Evolutionary conservation across 2,329 filamentous ascomycete genomes (phyloP), one percentile per base, ranked within the genome.

Genomic region (Microdochium paspali): DNA sequence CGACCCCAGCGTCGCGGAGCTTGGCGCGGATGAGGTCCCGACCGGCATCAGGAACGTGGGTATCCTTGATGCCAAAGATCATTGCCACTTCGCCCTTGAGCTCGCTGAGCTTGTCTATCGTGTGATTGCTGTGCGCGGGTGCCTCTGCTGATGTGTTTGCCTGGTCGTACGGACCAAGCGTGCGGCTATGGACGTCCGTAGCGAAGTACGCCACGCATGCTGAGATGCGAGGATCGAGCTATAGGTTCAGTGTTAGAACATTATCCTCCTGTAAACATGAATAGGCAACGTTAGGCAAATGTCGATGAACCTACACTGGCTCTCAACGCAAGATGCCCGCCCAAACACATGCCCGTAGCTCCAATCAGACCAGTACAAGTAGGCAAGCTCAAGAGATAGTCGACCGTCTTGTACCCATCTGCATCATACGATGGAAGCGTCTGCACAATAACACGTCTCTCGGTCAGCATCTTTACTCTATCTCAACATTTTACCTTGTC

Each of bases 21-120:
- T 88, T 90, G 63, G 80, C 80, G 49, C 90, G 80, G 63, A 95
- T 93, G 54, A 94, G 66, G 65, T 95, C 89, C 18, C 90, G 77
- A 2, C 90, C 90, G 35, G 79, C 79, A 31, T 88, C 81, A 2
- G 89, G 88, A 13, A 96, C 90, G 64, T 96, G 90, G 49, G 83
- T 95, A 65, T 96, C 90, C 62, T 85, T 83, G 66, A 94, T 85
- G 46, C 90, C 90, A 62, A 95, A 95, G 60, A 96, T 94, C 81
- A 95, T 85, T 50, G 87, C 76, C 15, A 93, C 69, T 65, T 96
- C 90, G 15, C 80, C 86, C 61, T 81, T 81, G 64, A 95, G 85
- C 54, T 85, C 80, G 6, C 66, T 62, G 15, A 87, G 64, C 47
- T 57, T 66, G 59, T 79, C 75, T 48, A 79, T 55, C 15, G 76